A percentile compares a stretch with the other conserved stretches of the same genome.
phyloP scores from a whole-genome alignment of 2,329 filamentous ascomycete species.

The Colletotrichum musae region DNA sequence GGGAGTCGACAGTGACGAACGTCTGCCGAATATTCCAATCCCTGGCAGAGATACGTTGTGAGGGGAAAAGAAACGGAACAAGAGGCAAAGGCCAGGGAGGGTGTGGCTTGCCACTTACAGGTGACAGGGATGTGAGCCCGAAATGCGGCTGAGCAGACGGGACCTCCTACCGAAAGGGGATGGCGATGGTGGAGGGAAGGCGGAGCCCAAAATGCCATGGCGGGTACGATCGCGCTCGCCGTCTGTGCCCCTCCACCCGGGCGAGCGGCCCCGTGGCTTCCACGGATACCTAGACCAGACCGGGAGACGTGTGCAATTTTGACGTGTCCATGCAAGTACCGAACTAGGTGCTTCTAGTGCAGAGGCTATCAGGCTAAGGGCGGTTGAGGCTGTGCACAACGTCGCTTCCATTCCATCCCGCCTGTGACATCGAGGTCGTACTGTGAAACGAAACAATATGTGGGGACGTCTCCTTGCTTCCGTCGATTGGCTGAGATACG shows the following conservation, averaged over 20 bases:
- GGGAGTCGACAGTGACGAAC: background rate
- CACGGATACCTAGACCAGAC: background rate
- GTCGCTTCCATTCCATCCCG: too few species aligned
- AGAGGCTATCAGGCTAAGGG: background rate
- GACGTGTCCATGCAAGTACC: background rate
- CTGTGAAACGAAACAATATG: slow-evolving; percentile 37
- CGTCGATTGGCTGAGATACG: slow-evolving; percentile 29
- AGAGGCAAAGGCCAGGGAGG: slow-evolving; percentile 6
- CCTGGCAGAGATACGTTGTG: background rate
- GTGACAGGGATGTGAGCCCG: slow-evolving; percentile 25
- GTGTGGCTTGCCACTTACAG: slow-evolving; percentile 33
- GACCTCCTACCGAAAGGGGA: slow-evolving; percentile 11
- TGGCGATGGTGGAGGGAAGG: slow-evolving; percentile 12
- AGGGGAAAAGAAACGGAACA: background rate
- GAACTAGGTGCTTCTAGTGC: background rate
- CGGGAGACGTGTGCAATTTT: too few species aligned
- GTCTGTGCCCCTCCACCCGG: slow-evolving; percentile 3
- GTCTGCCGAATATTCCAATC: background rate
- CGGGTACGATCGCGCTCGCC: slow-evolving; percentile 16
- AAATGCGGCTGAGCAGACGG: slow-evolving; percentile 33
- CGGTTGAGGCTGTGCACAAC: slow-evolving; percentile 4
- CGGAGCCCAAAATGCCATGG: background rate
- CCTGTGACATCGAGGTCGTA: background rate
- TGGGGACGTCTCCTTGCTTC: slow-evolving; percentile 1
- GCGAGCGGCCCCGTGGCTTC: slow-evolving; percentile 1